Percentiles rank a stretch among this genome's conserved stretches.
Evolutionary conservation across 177 flowering plant species (phyloP).

Genomic region (Vitis hybrid): DNA sequence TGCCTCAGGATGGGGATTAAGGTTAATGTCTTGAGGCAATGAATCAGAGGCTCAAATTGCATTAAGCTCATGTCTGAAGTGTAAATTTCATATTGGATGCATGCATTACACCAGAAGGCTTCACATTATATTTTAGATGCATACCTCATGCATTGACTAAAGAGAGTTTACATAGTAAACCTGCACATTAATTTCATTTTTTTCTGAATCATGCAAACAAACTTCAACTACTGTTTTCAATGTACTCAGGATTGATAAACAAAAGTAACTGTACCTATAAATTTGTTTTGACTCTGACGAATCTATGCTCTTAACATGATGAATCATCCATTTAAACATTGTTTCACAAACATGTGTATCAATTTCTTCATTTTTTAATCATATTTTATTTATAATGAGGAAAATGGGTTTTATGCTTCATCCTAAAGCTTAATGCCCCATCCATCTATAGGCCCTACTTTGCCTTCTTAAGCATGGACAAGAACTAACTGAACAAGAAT

Average conservation of each 20-base stretch:
- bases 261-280: background rate
- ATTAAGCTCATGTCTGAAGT: background rate
- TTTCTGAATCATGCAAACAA: background rate
- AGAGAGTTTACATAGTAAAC: background rate
- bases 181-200: background rate
- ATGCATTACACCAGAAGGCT: background rate
- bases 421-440: background rate
- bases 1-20: background rate
- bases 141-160: background rate
- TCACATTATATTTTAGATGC: background rate
- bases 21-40: background rate
- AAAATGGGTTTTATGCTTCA: background rate
- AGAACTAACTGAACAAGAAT: background rate
- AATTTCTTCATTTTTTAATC: background rate
- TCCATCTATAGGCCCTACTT: background rate
- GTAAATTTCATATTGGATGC: background rate
- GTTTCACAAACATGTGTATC: background rate
- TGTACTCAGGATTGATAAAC: background rate
- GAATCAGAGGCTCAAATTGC: background rate
- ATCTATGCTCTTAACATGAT: background rate
- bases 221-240: background rate
- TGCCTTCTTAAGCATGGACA: background rate
- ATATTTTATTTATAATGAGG: background rate
- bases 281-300: background rate
- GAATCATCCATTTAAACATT: background rate